Percentiles rank a stretch among this genome's conserved stretches.
These are phyloP conservation scores for Lippia alba DNA, from an alignment of 305 asterid genomes.

Conservation along the genomic window DNA sequence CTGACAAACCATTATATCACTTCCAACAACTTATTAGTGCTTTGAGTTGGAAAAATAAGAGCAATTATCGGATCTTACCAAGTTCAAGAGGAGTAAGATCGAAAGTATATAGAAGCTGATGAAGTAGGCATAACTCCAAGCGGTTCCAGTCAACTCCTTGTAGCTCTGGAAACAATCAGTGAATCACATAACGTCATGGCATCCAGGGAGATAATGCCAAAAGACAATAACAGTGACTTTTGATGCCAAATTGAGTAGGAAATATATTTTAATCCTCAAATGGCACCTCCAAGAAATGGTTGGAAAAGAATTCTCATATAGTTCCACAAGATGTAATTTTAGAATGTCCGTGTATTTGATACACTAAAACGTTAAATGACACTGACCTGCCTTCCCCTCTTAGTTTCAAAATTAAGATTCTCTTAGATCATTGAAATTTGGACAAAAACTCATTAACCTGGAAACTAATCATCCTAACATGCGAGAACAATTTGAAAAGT, in stretches of 20 bases:
- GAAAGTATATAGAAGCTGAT: conserved; percentile 95
- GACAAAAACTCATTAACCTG: no score
- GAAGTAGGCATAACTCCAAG: conserved; percentile 82
- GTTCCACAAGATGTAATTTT: conserved; percentile 4
- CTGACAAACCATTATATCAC: background rate
- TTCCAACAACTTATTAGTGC: background rate
- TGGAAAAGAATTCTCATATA: background rate
- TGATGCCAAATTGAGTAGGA: background rate
- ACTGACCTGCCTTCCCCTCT: no score
- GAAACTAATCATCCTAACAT: no score
- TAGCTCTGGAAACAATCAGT: conserved; percentile 73
- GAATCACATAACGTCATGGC: conserved; percentile 15
- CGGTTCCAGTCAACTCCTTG: conserved; percentile 78
- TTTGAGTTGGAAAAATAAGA: conserved; percentile 2
- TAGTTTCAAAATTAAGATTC: no score
- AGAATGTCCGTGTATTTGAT: background rate
- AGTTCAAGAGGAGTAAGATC: conserved; percentile 79
- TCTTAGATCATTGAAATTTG: no score
- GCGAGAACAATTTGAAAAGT: no score
- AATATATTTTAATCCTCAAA: conserved; percentile 2
- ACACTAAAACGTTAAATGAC: no score
- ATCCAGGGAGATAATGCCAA: conserved; percentile 24
- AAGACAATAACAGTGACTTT: conserved; percentile 4
- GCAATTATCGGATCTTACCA: conserved; percentile 58
- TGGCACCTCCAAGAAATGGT: no score